A percentile compares a stretch with the other conserved stretches of the same genome.
phyloP scores from a whole-genome alignment of 371 early-diverging fungal species.

The Syncephalastrum contaminatum region DNA sequence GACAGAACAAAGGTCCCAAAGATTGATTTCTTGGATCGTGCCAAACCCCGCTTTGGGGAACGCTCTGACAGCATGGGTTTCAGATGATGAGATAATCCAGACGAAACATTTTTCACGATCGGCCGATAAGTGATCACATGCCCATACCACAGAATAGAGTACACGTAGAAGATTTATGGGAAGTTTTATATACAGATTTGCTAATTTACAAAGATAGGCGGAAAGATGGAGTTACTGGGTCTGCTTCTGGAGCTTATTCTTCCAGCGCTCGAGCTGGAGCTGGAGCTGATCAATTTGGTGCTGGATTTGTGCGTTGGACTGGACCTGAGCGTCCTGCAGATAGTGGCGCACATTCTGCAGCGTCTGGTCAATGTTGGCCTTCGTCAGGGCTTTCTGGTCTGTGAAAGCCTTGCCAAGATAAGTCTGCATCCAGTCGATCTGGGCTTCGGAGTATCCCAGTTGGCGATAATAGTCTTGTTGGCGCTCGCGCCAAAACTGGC shows the following conservation, averaged over 20 bases:
- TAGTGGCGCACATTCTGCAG: constrained; percentile 31
- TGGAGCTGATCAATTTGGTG: constrained; percentile 35
- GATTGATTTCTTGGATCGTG: no score
- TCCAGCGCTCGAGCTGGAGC: constrained; percentile 30
- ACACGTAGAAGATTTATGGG: no score
- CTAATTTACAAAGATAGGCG: no score
- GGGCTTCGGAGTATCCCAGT: constrained; percentile 47
- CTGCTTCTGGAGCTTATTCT: constrained; percentile 3
- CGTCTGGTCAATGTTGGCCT: constrained; percentile 27
- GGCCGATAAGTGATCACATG: no score
- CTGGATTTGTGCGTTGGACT: constrained; percentile 33
- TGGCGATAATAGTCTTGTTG: constrained; percentile 35
- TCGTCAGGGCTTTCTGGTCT: constrained; percentile 24
- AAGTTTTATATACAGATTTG: no score
- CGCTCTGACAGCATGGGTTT: no score
- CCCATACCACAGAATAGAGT: no score
- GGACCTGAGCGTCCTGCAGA: constrained; percentile 31
- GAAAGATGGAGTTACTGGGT: no score
- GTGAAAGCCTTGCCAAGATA: constrained; percentile 30
- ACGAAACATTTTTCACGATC: no score
- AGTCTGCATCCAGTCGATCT: constrained; percentile 40
- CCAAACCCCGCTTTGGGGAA: no score
- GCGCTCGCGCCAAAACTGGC: constrained; percentile 35
- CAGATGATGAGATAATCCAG: no score
- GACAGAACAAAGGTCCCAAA: no score